Conservation (phyloP, 257 asterid genomes). For the Solanum etuberosum region DNA sequence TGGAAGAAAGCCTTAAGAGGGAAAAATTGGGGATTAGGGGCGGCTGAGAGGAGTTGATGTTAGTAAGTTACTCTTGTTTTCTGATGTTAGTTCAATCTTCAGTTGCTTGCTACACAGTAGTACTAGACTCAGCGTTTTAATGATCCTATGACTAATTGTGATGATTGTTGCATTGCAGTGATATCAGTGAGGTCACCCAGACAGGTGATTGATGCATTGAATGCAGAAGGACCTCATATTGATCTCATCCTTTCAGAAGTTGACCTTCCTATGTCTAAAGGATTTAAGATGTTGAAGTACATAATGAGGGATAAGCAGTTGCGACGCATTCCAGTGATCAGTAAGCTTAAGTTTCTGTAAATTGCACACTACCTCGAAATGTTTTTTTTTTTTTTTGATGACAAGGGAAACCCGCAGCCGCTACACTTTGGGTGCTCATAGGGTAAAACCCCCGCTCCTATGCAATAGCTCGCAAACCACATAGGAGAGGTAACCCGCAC, state of each 20-base stretch:
- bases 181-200: conserved; percentile 75
- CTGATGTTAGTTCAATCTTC: not conserved
- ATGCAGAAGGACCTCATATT: conserved; percentile 44
- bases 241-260: conserved; percentile 72
- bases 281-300: conserved; percentile 54
- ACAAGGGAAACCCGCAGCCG: too few relatives aligned
- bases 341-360: conserved; percentile 25
- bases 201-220: conserved; percentile 80
- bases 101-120: not conserved
- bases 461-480: too few relatives aligned
- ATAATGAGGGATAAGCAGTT: conserved; percentile 69
- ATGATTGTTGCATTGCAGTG: conserved; percentile 33
- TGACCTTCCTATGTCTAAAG: conserved; percentile 87
- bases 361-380: not conserved
- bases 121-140: not conserved
- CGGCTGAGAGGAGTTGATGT: not conserved
- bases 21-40: not conserved
- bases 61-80: not conserved
- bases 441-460: too few relatives aligned
- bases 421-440: too few relatives aligned
- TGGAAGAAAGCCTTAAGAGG: not conserved
- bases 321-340: conserved; percentile 78
- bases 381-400: too few relatives aligned
- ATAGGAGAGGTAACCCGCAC: too few relatives aligned
- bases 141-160: not conserved